Base-by-base conservation (phyloP, 352 stramenopile species). In the Phytophthora capsici region DNA sequence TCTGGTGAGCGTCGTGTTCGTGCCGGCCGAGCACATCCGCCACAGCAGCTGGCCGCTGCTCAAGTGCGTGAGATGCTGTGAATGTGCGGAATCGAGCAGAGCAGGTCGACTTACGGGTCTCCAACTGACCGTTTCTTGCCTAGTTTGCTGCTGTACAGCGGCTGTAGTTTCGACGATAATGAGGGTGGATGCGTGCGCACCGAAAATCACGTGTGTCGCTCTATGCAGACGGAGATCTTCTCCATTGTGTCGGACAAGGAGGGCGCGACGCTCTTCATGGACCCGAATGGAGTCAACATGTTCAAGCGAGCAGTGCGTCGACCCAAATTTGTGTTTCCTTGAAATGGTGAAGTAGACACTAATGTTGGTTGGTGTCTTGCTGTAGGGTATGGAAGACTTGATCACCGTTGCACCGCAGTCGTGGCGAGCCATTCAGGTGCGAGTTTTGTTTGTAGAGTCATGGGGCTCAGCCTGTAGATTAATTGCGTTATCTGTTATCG, bases 171-270 rank as follows among this genome's bases (percentile, higher is more conserved):
- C 54, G 86, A 91, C 55, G 87, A 92, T 52, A 90, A 85, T 48
- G 81, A 84, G 28, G 72, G 63, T 38, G 68, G 80, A 40, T 89
- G 79, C 60, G 59, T 76, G 19, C 71, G 72, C 20, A 56, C 68
- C 10, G 63, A 66, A 14, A 58, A 57, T 25, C 87, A 95, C 63
- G 66, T 94, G 22, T 95, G 87, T 55, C 87, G 86, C 22, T 87
- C 86, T 19, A 73, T 82, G 46, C 80, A 93, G 72, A 82, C 88
- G 14, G 88, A 95, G 63, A 86, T 95, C 64, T 95, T 95, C 66
- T 94, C 88, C 36, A 82, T 95, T 36, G 82, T 91, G 20, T 87
- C 76, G 50, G 88, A 95, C 54, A 73, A 71, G 7, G 87, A 94
- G 28, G 87, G 87, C 37, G 69, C 82, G 37, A 95, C 87, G 47